Evolutionary conservation across 2,329 filamentous ascomycete genomes (phyloP), one percentile per base, ranked within the genome.

Genomic region (Chrysoporthe deuterocubensis): DNA sequence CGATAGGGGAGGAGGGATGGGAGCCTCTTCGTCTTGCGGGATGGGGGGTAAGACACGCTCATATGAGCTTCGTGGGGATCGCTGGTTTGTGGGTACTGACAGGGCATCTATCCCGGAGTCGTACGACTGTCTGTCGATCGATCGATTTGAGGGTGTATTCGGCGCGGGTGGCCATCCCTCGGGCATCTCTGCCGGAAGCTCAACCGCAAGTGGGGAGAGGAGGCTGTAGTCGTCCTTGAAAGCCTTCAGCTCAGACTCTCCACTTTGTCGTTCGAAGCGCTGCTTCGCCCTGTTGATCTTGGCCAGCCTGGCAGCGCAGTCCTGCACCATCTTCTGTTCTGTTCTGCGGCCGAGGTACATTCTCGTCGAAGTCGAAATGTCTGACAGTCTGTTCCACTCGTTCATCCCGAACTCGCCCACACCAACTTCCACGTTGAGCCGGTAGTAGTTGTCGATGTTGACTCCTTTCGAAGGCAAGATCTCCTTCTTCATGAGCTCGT

Each of bases 401-500:
- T 98, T 99, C 94, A 99, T 98, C 63, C 92, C 95, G 77, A 97
- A 98, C 76, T 98, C 96, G 64, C 95, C 94, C 3, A 98, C 94
- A 1, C 95, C 96, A 18, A 97, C 90, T 76, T 98, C 94, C 52
- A 98, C 96, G 72, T 99, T 99, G n/a, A 98, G 83, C 8, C 96
- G 91, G 78, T 94, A 97, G 81, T 99, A 99, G 77, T 96, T 93
- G 68, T 97, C 94, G 63, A 88, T 87, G 73, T 92, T 94, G 69
- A 98, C 92, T 37, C 91, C 89, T 44, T 94, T 89, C 77, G 90
- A 92, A 7, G 87, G 81, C 32, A 98, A 83, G 72, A 94, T 88
- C 60, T 96, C 92, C 68, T 87, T 89, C 68, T 91, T 81, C 94
- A 98, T 97, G 73, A 89, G 88, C 75, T 93, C 89, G 77, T 99